A percentile compares a stretch with the other conserved stretches of the same genome.
These are phyloP conservation scores for Aristolochia fimbriata DNA, from an alignment of 164 flowering plant genomes.

Conservation along the genomic window DNA sequence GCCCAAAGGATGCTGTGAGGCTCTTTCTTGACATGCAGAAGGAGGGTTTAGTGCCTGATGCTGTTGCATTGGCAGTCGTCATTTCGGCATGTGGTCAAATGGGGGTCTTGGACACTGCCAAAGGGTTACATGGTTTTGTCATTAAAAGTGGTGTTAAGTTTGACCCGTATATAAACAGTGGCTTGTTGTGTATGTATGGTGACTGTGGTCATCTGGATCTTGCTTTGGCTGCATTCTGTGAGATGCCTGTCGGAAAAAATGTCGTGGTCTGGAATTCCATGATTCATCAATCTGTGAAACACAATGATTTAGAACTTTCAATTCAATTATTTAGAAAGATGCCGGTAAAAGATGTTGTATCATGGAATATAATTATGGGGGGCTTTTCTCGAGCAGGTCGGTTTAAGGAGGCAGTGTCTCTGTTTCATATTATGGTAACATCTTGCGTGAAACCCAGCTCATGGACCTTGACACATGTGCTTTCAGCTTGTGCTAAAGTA, in stretches of 20 bases:
- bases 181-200: conserved; percentile 19
- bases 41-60: conserved; percentile 17
- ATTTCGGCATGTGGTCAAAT: conserved; percentile 20
- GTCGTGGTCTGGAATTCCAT: conserved; percentile 23
- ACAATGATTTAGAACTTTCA: conserved; percentile 10
- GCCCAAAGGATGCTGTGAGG: conserved; percentile 14
- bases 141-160: conserved; percentile 18
- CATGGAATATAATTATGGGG: conserved; percentile 23
- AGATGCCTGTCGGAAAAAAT: conserved; percentile 11
- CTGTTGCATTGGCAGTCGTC: conserved; percentile 18
- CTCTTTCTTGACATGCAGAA: conserved; percentile 17
- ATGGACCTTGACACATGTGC: conserved; percentile 10
- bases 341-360: conserved; percentile 15
- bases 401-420: conserved; percentile 13
- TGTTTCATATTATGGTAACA: conserved; percentile 21
- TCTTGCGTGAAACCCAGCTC: conserved; percentile 14
- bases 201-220: conserved; percentile 19
- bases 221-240: conserved; percentile 11
- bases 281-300: conserved; percentile 21
- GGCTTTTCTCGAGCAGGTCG: conserved; percentile 14
- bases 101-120: conserved; percentile 10
- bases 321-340: conserved; percentile 11
- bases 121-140: conserved; percentile 21
- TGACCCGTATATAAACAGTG: conserved; percentile 19
- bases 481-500: too few relatives aligned